phyloP scores from a whole-genome alignment of 2,329 filamentous ascomycete genomes.

The Microdochium nivale region DNA sequence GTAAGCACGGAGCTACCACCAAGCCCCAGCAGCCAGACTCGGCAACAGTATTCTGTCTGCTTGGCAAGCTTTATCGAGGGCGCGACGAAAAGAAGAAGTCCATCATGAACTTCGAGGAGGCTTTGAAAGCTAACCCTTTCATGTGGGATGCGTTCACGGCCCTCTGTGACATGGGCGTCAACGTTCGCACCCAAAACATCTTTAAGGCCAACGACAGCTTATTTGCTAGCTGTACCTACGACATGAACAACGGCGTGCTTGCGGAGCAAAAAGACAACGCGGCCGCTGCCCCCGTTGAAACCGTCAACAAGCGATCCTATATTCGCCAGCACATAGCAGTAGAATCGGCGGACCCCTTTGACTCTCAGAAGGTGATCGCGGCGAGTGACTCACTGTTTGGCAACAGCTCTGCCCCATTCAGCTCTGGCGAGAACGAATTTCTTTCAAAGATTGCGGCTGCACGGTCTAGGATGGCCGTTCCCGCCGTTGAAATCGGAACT shows the following conservation, averaged over 20 bases:
- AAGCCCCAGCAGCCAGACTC: slow-evolving; percentile 74
- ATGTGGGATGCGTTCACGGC: slow-evolving; percentile 96
- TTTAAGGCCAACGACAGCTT: slow-evolving; percentile 63
- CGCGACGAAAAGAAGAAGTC: slow-evolving; percentile 80
- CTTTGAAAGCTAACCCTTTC: slow-evolving; percentile 84
- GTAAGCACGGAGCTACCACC: slow-evolving; percentile 70
- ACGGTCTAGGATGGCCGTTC: slow-evolving; percentile 33
- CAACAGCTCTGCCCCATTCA: slow-evolving; percentile 29
- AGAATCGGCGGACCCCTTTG: slow-evolving; percentile 41
- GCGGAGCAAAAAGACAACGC: slow-evolving; percentile 28
- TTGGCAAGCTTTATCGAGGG: slow-evolving; percentile 79
- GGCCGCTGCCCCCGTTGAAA: slow-evolving; percentile 26
- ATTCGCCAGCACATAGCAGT: slow-evolving; percentile 24
- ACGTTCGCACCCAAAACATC: slow-evolving; percentile 74
- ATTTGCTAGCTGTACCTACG: slow-evolving; percentile 36
- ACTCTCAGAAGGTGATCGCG: slow-evolving; percentile 29
- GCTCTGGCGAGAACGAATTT: slow-evolving; percentile 43
- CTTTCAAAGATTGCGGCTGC: slow-evolving; percentile 46
- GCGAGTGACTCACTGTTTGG: slow-evolving; percentile 30
- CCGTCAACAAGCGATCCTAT: slow-evolving; percentile 30
- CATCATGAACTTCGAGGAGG: slow-evolving; percentile 77
- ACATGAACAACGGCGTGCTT: slow-evolving; percentile 17
- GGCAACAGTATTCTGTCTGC: slow-evolving; percentile 70
- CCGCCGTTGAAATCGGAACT: slow-evolving; percentile 26
- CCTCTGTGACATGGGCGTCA: slow-evolving; percentile 79